phyloP scores from a whole-genome alignment of 495 filamentous ascomycete species.

The Ascodesmis nigricans region DNA sequence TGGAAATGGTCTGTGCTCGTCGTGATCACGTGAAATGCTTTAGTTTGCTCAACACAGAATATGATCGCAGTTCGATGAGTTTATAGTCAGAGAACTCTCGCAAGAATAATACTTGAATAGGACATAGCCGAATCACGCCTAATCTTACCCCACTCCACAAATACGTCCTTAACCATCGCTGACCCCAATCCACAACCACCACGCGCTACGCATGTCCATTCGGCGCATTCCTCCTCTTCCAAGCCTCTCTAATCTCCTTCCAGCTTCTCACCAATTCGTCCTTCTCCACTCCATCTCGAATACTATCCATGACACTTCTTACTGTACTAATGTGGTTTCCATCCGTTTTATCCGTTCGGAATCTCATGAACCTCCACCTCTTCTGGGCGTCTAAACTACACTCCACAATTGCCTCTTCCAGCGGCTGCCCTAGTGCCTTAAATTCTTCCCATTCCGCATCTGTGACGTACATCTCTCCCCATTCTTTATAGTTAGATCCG shows the following conservation, averaged over 20 bases:
- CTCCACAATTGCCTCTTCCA: conserved; percentile 73
- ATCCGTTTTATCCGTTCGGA: conserved; percentile 76
- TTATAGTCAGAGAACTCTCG: no score
- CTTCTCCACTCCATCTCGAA: conserved; percentile 47
- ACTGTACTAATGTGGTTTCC: conserved; percentile 74
- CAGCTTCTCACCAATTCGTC: conserved; percentile 30
- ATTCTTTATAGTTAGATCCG: conserved; percentile 34
- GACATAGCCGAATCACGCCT: no score
- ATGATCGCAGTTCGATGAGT: no score
- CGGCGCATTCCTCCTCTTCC: conserved; percentile 12
- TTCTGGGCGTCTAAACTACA: conserved; percentile 51
- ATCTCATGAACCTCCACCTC: conserved; percentile 65
- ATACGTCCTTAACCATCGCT: no score
- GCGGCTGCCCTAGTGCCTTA: conserved; percentile 41
- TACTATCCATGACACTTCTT: conserved; percentile 59
- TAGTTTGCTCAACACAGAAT: no score
- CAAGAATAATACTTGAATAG: no score
- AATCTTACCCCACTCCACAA: no score
- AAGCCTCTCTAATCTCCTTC: conserved; percentile 12
- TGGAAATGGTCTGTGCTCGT: no score
- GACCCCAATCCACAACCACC: no score
- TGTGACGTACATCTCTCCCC: conserved; percentile 45
- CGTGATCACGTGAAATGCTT: no score
- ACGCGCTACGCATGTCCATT: no score
- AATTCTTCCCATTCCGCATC: conserved; percentile 61